These are phyloP conservation scores for Rhodosporidiobolus odoratus DNA, from an alignment of 768 basidiomycete species.

Conservation along the genomic window DNA sequence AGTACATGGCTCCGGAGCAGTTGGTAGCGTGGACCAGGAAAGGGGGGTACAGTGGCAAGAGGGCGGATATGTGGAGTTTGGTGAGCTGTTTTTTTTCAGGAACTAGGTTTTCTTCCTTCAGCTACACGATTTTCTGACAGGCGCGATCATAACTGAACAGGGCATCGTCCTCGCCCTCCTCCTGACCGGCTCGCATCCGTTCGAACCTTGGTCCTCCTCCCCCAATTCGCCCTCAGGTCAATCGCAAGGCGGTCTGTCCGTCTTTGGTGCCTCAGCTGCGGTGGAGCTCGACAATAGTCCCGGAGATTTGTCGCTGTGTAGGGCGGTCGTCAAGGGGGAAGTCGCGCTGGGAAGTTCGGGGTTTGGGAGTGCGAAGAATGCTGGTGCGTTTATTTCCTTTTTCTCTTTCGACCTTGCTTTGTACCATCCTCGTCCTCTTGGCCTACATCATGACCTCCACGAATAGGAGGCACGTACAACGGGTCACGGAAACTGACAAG, in stretches of 20 bases:
- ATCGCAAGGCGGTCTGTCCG: too few relatives aligned
- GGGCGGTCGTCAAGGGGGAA: neutral
- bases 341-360: neutral
- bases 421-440: neutral
- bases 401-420: neutral
- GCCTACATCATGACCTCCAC: too few relatives aligned
- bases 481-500: too few relatives aligned
- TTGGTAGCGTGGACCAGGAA: slow-evolving; percentile 12
- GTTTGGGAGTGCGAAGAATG: neutral
- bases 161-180: slow-evolving; percentile 9
- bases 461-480: too few relatives aligned
- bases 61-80: slow-evolving; percentile 4
- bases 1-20: slow-evolving; percentile 25
- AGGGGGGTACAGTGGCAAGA: slow-evolving; percentile 13
- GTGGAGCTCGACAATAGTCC: neutral
- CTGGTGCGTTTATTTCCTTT: neutral
- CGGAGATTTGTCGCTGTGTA: neutral
- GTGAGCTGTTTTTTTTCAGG: neutral
- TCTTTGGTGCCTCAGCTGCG: neutral
- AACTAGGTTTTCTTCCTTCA: neutral
- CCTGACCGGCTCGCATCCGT: slow-evolving; percentile 7
- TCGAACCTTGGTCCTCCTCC: neutral
- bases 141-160: neutral
- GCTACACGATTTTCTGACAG: neutral
- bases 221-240: neutral